A percentile compares a stretch with the other conserved stretches of the same genome.
Evolutionary conservation across 768 basidiomycete species (phyloP).

Genomic region (Boletus reticulatus): DNA sequence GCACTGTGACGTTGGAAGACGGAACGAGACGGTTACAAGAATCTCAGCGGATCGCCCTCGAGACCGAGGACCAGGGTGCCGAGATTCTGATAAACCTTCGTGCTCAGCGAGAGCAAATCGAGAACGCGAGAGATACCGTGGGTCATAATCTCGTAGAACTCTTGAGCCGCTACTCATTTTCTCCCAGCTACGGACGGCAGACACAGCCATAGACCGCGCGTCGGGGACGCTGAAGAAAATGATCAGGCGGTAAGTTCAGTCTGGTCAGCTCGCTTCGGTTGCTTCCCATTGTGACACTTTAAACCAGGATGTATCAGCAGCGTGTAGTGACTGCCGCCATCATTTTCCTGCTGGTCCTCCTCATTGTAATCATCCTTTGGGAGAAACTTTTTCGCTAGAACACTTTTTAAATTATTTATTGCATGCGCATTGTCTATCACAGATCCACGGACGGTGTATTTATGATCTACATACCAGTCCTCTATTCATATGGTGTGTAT

Average conservation of each 20-base stretch:
- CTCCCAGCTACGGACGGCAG: conserved; percentile 76
- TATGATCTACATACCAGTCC: conserved; percentile 23
- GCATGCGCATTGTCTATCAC: conserved; percentile 11
- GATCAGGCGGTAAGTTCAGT: conserved; percentile 77
- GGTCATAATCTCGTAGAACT: conserved; percentile 20
- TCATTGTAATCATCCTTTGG: conserved; percentile 82
- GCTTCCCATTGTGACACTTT: conserved; percentile 21
- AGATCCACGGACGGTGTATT: conserved; percentile 23
- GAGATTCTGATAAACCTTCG: conserved; percentile 87
- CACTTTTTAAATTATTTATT: conserved; percentile 11
- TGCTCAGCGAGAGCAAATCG: conserved; percentile 89
- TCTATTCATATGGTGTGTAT: conserved; percentile 30
- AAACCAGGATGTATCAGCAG: conserved; percentile 92
- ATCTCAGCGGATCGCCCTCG: conserved; percentile 87
- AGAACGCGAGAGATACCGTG: conserved; percentile 88
- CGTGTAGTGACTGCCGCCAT: conserved; percentile 85
- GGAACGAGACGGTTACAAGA: conserved; percentile 85
- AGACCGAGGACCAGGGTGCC: conserved; percentile 94
- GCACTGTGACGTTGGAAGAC: conserved; percentile 77
- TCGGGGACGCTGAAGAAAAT: conserved; percentile 92
- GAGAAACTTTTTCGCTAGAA: conserved; percentile 59
- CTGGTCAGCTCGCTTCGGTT: background rate
- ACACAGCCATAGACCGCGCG: conserved; percentile 86
- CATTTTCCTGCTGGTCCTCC: conserved; percentile 76
- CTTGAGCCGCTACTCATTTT: background rate